These are phyloP conservation scores for Claviceps arundinis DNA, from an alignment of 2,329 filamentous ascomycete genomes.

Conservation along the genomic window DNA sequence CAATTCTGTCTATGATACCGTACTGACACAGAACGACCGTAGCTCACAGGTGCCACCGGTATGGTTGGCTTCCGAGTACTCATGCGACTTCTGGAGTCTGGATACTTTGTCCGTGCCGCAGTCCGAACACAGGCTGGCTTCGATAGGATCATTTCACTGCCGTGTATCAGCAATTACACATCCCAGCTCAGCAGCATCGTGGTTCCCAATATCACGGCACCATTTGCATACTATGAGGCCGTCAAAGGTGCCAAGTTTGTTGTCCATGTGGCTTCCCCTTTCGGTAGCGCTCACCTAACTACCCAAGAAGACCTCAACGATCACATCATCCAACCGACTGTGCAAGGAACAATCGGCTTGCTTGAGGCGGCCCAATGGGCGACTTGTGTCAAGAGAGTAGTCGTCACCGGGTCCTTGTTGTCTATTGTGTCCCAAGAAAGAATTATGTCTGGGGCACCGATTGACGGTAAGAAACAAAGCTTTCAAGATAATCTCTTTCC, in stretches of 20 bases:
- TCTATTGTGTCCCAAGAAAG: background rate
- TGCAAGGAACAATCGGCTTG: background rate
- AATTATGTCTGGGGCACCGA: background rate
- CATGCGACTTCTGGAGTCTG: conserved; percentile 11
- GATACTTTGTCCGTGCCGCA: conserved; percentile 17
- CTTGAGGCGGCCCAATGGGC: background rate
- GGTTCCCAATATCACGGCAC: conserved; percentile 23
- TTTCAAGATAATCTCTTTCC: too few species aligned
- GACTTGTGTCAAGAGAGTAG: background rate
- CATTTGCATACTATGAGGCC: conserved; percentile 26
- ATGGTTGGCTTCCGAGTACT: conserved; percentile 18
- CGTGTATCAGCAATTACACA: conserved; percentile 5
- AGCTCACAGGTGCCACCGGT: conserved; percentile 16
- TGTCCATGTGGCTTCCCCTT: conserved; percentile 12
- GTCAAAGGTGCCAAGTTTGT: conserved; percentile 26
- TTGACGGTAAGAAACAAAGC: background rate
- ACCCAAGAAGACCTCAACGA: too few species aligned
- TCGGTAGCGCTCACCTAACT: too few species aligned
- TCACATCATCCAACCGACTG: background rate
- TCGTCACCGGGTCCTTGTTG: background rate
- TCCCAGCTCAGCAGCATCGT: conserved; percentile 15
- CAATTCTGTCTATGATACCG: too few species aligned
- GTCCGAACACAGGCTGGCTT: conserved; percentile 12
- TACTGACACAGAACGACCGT: too few species aligned
- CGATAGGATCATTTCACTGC: conserved; percentile 4